These are phyloP conservation scores for Ceratocystis huliohia DNA, from an alignment of 2,329 filamentous ascomycete genomes.

Conservation along the genomic window DNA sequence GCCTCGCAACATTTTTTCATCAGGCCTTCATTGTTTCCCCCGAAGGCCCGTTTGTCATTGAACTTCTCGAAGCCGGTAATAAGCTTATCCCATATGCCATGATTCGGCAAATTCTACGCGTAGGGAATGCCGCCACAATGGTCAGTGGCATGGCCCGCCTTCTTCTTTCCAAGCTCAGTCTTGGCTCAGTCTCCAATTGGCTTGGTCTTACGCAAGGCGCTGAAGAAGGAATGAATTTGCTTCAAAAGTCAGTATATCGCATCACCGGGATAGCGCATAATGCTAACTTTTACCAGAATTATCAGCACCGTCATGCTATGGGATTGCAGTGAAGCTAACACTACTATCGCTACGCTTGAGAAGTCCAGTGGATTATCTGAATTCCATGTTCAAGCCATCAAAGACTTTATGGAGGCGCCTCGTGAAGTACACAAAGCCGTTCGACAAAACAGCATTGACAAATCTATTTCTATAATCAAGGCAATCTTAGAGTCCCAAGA, in stretches of 20 bases:
- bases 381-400: conserved; percentile 48
- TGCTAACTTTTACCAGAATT: conserved; percentile 38
- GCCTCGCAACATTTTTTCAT: conserved; percentile 61
- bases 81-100: conserved; percentile 58
- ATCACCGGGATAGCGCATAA: not conserved
- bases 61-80: conserved; percentile 57
- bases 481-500: conserved; percentile 49
- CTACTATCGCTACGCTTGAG: conserved; percentile 51
- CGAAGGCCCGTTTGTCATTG: conserved; percentile 61
- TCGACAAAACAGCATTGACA: conserved; percentile 41
- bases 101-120: conserved; percentile 57
- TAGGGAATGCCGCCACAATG: conserved; percentile 74
- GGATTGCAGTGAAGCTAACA: conserved; percentile 59
- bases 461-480: conserved; percentile 48
- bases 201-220: conserved; percentile 57
- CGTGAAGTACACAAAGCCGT: conserved; percentile 46
- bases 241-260: conserved; percentile 41
- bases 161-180: conserved; percentile 63
- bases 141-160: conserved; percentile 61
- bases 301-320: conserved; percentile 59
- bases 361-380: conserved; percentile 43
- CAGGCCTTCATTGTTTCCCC: conserved; percentile 60
- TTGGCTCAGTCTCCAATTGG: conserved; percentile 66
- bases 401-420: conserved; percentile 41
- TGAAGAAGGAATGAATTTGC: conserved; percentile 67